Base-by-base conservation (phyloP, 768 basidiomycete genomes). In the Auricularia sp. region DNA sequence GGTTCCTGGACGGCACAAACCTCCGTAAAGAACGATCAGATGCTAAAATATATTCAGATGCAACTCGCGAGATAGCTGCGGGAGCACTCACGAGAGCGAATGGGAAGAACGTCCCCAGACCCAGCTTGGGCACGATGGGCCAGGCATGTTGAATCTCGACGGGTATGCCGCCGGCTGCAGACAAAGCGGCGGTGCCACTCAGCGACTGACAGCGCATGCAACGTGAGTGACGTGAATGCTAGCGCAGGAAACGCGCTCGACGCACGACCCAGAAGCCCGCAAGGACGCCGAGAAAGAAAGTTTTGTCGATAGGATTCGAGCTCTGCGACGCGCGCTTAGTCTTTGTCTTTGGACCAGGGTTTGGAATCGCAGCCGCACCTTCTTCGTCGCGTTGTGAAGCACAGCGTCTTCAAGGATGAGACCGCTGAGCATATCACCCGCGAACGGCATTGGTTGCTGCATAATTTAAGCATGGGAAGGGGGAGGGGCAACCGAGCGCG, bases 51-150 rank as follows among this genome's bases (percentile, higher is more conserved):
- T 14, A 42, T 14, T 42, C 39, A 42, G 3, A 2, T 23, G 8
- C 18, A 18, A 11, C 34, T n/a, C 60, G 36, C 47, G 18, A 12
- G 18, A 44, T 12, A 12, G 1, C 34, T 7, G 6, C 33, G 42
- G 56, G 43, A 35, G 58, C 33, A 65, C 56, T 39, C 61, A 65
- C 21, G 53, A 64, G 56, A 53, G 66, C 67, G 35, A 65, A 64
- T 35, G 67, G 67, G 61, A 68, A 68, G 61, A 64, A 66, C 21
- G 67, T 58, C 6, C 63, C 67, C 18, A 65, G 44, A 35, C 66
- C 67, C 4, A 68, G 56, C 51, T 67, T 68, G 58, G 67, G 67
- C 29, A 68, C 36, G 29, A 68, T 61, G 12, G 67, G 67, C 67
- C 67, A 68, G 29, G 53, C 47, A 16, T 64, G 47, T 10, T 44